phyloP scores from a whole-genome alignment of 495 filamentous ascomycete species.

The Cryomyces minteri region DNA sequence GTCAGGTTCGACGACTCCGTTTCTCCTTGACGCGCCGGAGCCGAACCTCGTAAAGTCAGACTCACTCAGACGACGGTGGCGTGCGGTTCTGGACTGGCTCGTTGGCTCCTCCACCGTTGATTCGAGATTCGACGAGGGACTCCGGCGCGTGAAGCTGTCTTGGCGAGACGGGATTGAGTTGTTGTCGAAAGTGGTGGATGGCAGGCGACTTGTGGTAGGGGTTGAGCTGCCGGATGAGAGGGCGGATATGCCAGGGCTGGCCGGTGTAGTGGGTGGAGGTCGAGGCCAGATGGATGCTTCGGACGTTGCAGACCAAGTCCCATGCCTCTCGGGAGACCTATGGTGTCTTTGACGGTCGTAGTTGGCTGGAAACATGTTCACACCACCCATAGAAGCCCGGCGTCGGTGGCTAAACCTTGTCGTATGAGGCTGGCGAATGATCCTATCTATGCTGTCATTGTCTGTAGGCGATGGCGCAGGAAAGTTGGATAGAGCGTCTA shows the following conservation, averaged over 20 bases:
- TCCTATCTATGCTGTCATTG: constrained; percentile 16
- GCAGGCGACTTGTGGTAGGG: constrained; percentile 24
- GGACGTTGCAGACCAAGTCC: constrained; percentile 20
- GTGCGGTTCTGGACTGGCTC: constrained; percentile 15
- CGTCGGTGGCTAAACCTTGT: constrained; percentile 34
- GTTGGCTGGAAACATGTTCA: constrained; percentile 21
- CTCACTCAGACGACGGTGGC: constrained; percentile 39
- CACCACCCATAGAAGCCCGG: constrained; percentile 29
- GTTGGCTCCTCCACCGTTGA: constrained; percentile 17
- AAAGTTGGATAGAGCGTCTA: constrained; percentile 36
- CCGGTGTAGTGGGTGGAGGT: constrained; percentile 52
- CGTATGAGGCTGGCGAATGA: constrained; percentile 19
- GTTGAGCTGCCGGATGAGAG: constrained; percentile 38
- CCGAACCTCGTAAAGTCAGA: constrained; percentile 45
- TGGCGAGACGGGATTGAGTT: constrained; percentile 11
- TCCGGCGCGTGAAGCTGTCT: constrained; percentile 12
- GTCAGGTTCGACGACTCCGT: constrained; percentile 51
- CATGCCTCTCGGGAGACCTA: constrained; percentile 19
- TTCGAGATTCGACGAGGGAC: constrained; percentile 8
- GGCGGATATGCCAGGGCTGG: constrained; percentile 38
- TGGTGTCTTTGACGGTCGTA: constrained; percentile 32
- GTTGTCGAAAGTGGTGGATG: constrained; percentile 9
- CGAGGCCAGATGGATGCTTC: constrained; percentile 43
- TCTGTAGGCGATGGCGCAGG: constrained; percentile 15
- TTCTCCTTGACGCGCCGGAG: constrained; percentile 41